These are phyloP conservation scores for Aschersonia sp. DNA, from an alignment of 2,329 filamentous ascomycete genomes.

Conservation along the genomic window DNA sequence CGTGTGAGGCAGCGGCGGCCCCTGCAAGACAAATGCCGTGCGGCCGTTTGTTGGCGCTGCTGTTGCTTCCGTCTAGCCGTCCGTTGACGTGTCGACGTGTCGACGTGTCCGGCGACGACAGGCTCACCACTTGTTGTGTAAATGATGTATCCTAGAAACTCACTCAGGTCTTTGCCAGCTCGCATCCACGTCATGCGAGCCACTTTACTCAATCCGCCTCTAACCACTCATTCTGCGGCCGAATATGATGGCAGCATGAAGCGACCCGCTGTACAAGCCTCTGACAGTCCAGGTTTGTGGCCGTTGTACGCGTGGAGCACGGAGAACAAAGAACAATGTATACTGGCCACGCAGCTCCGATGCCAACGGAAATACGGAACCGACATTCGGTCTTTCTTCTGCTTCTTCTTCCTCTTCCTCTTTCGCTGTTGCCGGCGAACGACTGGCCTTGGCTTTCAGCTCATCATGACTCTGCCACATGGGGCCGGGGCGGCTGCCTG, in stretches of 20 bases:
- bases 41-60: too few species aligned
- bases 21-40: too few species aligned
- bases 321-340: not conserved
- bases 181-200: not conserved
- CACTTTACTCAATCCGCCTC: not conserved
- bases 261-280: not conserved
- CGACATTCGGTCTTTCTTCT: too few species aligned
- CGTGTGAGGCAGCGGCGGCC: too few species aligned
- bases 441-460: not conserved
- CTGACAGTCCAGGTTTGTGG: not conserved
- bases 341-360: conserved; percentile 2
- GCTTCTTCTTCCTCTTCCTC: too few species aligned
- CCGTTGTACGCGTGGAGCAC: not conserved
- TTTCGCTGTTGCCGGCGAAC: too few species aligned
- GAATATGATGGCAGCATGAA: not conserved
- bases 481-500: not conserved
- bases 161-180: not conserved
- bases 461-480: not conserved
- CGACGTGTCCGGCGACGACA: too few species aligned
- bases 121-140: too few species aligned
- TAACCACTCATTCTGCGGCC: not conserved
- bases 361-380: not conserved
- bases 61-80: too few species aligned
- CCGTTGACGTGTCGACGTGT: too few species aligned
- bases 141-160: not conserved